These are phyloP conservation scores for Saccharomycodes ludwigii DNA, from an alignment of 805 yeast species.

Conservation along the genomic window DNA sequence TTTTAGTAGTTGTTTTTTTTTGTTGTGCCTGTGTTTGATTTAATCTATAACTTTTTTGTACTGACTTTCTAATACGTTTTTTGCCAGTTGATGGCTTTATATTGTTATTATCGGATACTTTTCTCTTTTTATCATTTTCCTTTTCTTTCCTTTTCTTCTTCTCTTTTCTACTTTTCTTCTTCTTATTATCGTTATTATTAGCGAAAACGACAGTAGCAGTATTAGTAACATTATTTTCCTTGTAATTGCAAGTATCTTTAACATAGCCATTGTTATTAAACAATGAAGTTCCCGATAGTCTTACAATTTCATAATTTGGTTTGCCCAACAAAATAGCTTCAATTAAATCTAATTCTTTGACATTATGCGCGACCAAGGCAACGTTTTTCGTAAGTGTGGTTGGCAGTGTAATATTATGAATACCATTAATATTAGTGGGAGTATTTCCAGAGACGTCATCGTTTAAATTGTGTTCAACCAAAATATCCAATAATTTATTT, in stretches of 20 bases:
- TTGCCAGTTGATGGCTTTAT: slow-evolving; percentile 7
- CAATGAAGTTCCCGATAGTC: slow-evolving; percentile 55
- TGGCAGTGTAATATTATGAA: slow-evolving; percentile 11
- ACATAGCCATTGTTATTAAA: slow-evolving; percentile 26
- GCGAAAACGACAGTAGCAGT: slow-evolving; percentile 7
- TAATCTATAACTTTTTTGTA: slow-evolving; percentile 13
- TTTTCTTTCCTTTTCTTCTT: no score
- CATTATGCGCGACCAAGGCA: slow-evolving; percentile 42
- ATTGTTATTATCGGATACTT: no score
- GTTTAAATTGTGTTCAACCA: no score
- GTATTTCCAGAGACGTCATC: no score
- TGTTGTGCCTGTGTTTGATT: slow-evolving; percentile 6
- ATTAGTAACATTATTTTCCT: slow-evolving; percentile 6
- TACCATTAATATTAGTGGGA: no score
- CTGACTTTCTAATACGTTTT: slow-evolving; percentile 19
- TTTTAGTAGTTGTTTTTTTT: slow-evolving; percentile 13
- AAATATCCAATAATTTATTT: slow-evolving; percentile 31
- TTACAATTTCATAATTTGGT: slow-evolving; percentile 43
- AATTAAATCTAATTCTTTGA: slow-evolving; percentile 63
- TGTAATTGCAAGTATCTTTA: slow-evolving; percentile 1
- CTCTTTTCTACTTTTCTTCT: no score
- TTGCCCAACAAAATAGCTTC: slow-evolving; percentile 75
- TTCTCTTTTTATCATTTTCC: no score
- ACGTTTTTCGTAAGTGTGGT: slow-evolving; percentile 20
- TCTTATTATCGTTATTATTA: not conserved